These are phyloP conservation scores for Dendrothele bispora DNA, from an alignment of 768 basidiomycete species.

Conservation along the genomic window DNA sequence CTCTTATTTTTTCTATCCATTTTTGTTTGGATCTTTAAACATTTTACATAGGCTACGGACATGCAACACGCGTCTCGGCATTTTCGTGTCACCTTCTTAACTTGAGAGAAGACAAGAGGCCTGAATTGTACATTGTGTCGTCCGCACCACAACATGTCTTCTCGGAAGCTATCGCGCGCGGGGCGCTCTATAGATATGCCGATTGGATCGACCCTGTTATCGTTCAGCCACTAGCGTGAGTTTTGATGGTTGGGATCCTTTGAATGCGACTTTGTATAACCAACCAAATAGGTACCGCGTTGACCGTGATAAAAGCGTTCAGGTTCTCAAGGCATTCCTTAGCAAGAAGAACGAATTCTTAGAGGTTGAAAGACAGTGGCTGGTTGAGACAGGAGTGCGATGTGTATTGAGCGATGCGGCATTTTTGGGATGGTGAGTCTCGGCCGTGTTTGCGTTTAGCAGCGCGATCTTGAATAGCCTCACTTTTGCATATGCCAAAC, in stretches of 20 bases:
- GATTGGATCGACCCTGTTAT: constrained; percentile 75
- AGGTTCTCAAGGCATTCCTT: constrained; percentile 61
- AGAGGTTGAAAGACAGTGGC: constrained; percentile 57
- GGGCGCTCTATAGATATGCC: constrained; percentile 68
- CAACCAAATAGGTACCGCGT: constrained; percentile 57
- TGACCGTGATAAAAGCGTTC: constrained; percentile 68
- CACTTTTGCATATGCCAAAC: background rate
- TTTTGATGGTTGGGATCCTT: constrained; percentile 2
- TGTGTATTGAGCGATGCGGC: constrained; percentile 77
- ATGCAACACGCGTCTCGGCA: constrained; percentile 81
- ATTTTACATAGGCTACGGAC: constrained; percentile 64
- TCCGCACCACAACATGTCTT: constrained; percentile 77
- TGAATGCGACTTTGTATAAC: constrained; percentile 7
- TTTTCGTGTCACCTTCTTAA: constrained; percentile 60
- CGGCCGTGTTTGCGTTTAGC: background rate
- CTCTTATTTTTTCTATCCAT: constrained; percentile 1
- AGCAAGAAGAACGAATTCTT: constrained; percentile 52
- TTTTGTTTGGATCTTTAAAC: constrained; percentile 1
- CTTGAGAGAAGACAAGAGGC: constrained; percentile 36
- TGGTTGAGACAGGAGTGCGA: constrained; percentile 47
- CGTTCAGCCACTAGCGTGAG: constrained; percentile 77
- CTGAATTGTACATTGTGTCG: constrained; percentile 64
- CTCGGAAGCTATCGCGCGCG: constrained; percentile 56
- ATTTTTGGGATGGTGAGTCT: constrained; percentile 70
- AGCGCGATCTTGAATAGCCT: background rate